Percentiles rank a stretch among this genome's conserved stretches.
These are phyloP conservation scores for Penicillium verhagenii DNA, from an alignment of 495 filamentous ascomycete genomes.

Conservation along the genomic window DNA sequence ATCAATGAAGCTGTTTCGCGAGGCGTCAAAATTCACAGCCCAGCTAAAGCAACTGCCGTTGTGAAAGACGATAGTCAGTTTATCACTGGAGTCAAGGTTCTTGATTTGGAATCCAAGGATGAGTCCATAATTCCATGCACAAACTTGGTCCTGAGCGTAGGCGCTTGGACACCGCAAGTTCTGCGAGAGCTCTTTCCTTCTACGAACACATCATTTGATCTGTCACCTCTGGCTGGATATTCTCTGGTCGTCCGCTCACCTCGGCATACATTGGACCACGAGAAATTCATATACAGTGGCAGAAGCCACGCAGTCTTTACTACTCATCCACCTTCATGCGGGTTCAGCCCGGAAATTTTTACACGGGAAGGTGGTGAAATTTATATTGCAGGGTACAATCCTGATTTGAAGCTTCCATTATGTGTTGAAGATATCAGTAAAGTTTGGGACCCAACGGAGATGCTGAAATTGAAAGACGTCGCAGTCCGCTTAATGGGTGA, in stretches of 20 bases:
- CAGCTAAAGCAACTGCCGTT: slow-evolving; percentile 54
- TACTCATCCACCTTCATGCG: slow-evolving; percentile 42
- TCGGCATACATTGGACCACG: slow-evolving; percentile 39
- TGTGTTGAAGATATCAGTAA: slow-evolving; percentile 47
- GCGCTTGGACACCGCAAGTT: slow-evolving; percentile 66
- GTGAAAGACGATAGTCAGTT: slow-evolving; percentile 45
- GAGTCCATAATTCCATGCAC: slow-evolving; percentile 43
- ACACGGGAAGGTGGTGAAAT: slow-evolving; percentile 62
- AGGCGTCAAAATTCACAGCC: slow-evolving; percentile 68
- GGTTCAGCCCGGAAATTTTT: slow-evolving; percentile 73
- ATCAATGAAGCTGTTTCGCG: slow-evolving; percentile 53
- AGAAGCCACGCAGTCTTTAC: slow-evolving; percentile 72
- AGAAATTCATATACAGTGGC: slow-evolving; percentile 26
- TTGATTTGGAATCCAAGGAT: slow-evolving; percentile 21
- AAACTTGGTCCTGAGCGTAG: slow-evolving; percentile 63
- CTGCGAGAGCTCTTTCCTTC: slow-evolving; percentile 63
- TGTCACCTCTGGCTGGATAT: slow-evolving; percentile 67
- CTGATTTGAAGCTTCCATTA: slow-evolving; percentile 55
- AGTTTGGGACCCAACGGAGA: slow-evolving; percentile 39
- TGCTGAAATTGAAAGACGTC: slow-evolving; percentile 53
- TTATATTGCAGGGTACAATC: slow-evolving; percentile 75
- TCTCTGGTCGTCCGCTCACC: slow-evolving; percentile 66
- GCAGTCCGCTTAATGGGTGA: slow-evolving; percentile 56
- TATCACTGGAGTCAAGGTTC: slow-evolving; percentile 51
- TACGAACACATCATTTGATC: slow-evolving; percentile 47